Evolutionary conservation across 805 yeast species (phyloP).

Genomic region (Candida railenensis): DNA sequence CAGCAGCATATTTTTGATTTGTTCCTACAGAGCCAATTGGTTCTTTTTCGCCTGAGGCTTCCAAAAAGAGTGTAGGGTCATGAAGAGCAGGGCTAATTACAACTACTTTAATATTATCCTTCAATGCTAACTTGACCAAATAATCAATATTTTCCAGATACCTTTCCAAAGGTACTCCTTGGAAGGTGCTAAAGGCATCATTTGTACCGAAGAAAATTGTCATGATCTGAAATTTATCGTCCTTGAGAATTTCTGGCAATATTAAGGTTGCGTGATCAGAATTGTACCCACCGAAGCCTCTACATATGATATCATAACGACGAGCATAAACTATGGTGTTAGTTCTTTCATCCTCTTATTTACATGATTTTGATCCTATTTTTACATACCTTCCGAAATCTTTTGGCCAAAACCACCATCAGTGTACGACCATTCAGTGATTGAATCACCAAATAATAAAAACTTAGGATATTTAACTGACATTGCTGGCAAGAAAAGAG

Average conservation of each 20-base stretch:
- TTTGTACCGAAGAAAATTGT: conserved; percentile 81
- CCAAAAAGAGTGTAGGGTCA: conserved; percentile 32
- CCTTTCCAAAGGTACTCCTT: conserved; percentile 49
- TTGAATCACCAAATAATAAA: conserved; percentile 69
- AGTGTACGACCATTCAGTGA: conserved; percentile 55
- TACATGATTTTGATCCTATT: too few species aligned
- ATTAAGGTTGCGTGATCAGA: conserved; percentile 52
- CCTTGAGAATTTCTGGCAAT: conserved; percentile 43
- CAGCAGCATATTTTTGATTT: conserved; percentile 51
- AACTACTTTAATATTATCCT: conserved; percentile 49
- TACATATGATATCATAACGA: conserved; percentile 61
- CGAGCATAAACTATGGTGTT: conserved; percentile 45
- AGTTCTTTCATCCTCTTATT: too few species aligned
- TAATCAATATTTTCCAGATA: conserved; percentile 47
- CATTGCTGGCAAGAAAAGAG: background rate
- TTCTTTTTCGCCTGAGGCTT: conserved; percentile 15
- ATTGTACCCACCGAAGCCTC: conserved; percentile 81
- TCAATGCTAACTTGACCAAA: conserved; percentile 40
- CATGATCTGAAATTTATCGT: conserved; percentile 36
- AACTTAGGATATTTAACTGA: conserved; percentile 36
- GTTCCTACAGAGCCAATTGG: conserved; percentile 39
- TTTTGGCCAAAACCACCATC: conserved; percentile 45
- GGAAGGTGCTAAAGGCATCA: conserved; percentile 44
- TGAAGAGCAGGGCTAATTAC: conserved; percentile 64
- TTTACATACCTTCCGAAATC: conserved; percentile 19